Evolutionary conservation across 805 yeast genomes (phyloP).

Genomic region (Teunomyces panamensis): DNA sequence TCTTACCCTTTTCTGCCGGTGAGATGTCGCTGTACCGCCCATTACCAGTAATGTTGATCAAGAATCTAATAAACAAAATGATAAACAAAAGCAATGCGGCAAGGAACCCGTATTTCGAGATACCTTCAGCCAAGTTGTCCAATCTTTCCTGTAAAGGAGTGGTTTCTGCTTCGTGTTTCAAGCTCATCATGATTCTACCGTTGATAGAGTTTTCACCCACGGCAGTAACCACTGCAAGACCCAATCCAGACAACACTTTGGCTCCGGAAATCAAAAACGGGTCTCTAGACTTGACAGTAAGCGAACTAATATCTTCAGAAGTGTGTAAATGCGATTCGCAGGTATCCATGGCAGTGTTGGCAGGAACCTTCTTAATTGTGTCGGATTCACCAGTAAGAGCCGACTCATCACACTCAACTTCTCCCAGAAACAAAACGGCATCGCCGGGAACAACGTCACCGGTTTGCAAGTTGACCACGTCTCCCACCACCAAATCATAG

Average conservation of each 20-base stretch:
- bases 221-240: constrained; percentile 81
- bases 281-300: constrained; percentile 51
- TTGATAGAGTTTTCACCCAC: constrained; percentile 88
- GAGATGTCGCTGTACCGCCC: constrained; percentile 43
- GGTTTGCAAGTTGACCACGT: constrained; percentile 75
- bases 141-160: constrained; percentile 89
- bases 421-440: constrained; percentile 68
- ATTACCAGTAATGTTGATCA: constrained; percentile 55
- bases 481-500: constrained; percentile 82
- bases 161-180: constrained; percentile 70
- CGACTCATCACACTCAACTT: constrained; percentile 86
- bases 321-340: constrained; percentile 26
- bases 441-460: constrained; percentile 96
- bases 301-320: constrained; percentile 40
- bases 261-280: constrained; percentile 91
- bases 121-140: constrained; percentile 82
- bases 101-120: constrained; percentile 88
- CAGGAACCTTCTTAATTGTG: constrained; percentile 68
- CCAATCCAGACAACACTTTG: constrained; percentile 81
- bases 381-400: constrained; percentile 93
- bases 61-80: constrained; percentile 73
- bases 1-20: constrained; percentile 77
- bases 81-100: constrained; percentile 82
- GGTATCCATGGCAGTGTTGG: constrained; percentile 37
- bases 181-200: constrained; percentile 85